Evolutionary conservation across 805 yeast genomes (phyloP).

Genomic region (Candida yuanshanica): DNA sequence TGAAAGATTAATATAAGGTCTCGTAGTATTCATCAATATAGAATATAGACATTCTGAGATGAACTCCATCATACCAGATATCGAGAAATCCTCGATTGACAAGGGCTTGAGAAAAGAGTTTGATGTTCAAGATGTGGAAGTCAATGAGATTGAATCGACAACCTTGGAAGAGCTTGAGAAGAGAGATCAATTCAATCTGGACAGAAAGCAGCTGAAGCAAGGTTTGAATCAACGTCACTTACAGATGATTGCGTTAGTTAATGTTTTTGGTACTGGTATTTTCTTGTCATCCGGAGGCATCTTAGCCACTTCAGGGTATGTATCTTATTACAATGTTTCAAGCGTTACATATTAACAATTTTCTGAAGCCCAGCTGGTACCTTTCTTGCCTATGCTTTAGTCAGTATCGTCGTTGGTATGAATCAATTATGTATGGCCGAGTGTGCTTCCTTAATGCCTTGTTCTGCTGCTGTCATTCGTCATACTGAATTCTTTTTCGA

Average conservation of each 20-base stretch:
- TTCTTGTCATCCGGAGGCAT: constrained; percentile 35
- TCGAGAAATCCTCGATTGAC: too few species aligned
- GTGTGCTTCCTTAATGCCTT: constrained; percentile 32
- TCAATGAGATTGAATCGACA: constrained; percentile 1
- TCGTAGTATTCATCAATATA: too few species aligned
- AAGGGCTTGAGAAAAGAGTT: too few species aligned
- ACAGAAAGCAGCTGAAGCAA: constrained; percentile 9
- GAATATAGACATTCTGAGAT: too few species aligned
- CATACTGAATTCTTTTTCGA: constrained; percentile 35
- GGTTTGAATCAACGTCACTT: constrained; percentile 28
- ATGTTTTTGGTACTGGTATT: constrained; percentile 39
- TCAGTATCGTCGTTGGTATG: constrained; percentile 32
- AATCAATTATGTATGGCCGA: constrained; percentile 37
- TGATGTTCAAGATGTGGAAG: constrained; percentile 1
- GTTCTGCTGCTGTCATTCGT: constrained; percentile 30
- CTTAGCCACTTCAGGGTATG: constrained; percentile 24
- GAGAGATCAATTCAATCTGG: constrained; percentile 8
- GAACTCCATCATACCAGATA: too few species aligned
- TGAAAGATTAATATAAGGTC: too few species aligned
- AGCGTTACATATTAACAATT: not conserved
- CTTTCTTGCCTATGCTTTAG: constrained; percentile 27
- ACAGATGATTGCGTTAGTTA: constrained; percentile 44
- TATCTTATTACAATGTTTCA: not conserved
- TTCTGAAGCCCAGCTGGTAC: constrained; percentile 28
- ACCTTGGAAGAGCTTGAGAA: not conserved